phyloP scores from a whole-genome alignment of 164 flowering plant species.

The Euptelea pleiosperma region DNA sequence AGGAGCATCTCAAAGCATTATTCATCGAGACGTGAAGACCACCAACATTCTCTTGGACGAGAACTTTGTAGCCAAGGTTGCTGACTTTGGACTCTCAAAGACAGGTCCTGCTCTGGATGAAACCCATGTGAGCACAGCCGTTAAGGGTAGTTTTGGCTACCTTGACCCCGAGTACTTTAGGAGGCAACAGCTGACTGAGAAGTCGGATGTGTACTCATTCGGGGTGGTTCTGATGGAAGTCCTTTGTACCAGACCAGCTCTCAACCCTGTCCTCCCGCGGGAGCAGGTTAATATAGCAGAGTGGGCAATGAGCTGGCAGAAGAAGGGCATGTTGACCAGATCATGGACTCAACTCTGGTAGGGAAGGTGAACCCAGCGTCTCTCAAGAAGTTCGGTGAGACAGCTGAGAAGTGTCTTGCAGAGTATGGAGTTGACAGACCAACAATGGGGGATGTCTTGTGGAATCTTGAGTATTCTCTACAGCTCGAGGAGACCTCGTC shows the following conservation, averaged over 20 bases:
- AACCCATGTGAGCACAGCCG: constrained; percentile 29
- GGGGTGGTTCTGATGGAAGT: constrained; percentile 28
- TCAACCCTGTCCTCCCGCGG: constrained; percentile 23
- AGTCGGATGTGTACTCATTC: constrained; percentile 25
- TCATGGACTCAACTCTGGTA: constrained; percentile 46
- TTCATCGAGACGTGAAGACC: constrained; percentile 28
- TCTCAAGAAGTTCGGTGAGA: constrained; percentile 63
- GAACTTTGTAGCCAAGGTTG: constrained; percentile 23
- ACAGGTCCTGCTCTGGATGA: constrained; percentile 24
- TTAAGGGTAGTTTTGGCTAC: constrained; percentile 27
- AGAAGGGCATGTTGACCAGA: constrained; percentile 57
- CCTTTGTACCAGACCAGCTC: constrained; percentile 24
- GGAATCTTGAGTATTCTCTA: constrained; percentile 62
- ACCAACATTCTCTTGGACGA: constrained; percentile 26
- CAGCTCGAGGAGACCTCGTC: constrained; percentile 60
- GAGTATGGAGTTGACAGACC: constrained; percentile 62
- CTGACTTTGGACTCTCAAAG: constrained; percentile 28
- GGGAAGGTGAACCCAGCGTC: constrained; percentile 60
- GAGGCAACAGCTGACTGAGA: constrained; percentile 24
- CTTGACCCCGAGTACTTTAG: constrained; percentile 27
- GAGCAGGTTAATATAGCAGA: constrained; percentile 28
- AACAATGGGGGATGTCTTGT: constrained; percentile 60
- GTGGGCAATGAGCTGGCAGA: constrained; percentile 47
- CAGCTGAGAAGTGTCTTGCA: constrained; percentile 62
- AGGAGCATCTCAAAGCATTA: constrained; percentile 23